phyloP scores from a whole-genome alignment of 2,329 filamentous ascomycete species.

The Acephala macrosclerotiorum region DNA sequence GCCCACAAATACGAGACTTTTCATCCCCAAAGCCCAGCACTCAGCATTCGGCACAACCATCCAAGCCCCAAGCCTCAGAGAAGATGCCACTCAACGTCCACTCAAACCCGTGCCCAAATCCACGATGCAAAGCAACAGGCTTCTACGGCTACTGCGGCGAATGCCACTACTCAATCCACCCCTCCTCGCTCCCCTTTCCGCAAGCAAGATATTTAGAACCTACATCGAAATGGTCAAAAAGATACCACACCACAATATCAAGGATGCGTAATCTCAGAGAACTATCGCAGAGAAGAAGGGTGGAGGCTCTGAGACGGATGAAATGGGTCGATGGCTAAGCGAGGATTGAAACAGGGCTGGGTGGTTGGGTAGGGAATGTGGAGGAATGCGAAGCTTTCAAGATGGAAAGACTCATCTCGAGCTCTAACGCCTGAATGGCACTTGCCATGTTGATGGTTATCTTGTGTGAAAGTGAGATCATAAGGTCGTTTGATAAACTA shows the following conservation, averaged over 20 bases:
- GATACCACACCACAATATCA: not conserved
- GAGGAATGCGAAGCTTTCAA: not conserved
- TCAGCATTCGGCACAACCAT: not conserved
- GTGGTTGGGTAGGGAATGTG: not conserved
- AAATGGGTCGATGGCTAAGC: not conserved
- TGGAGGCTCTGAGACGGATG: not conserved
- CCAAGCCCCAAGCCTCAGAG: not conserved
- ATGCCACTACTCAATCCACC: not conserved
- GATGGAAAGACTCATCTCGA: not conserved
- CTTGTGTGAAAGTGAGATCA: not conserved
- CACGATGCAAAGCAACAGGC: not conserved
- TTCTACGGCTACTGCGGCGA: slow-evolving; percentile 5
- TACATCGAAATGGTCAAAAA: not conserved
- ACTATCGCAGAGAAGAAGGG: not conserved
- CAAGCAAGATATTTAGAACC: not conserved
- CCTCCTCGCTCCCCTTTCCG: not conserved
- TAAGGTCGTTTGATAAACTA: not conserved
- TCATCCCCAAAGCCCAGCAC: no score
- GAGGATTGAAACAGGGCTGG: not conserved
- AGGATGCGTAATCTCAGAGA: not conserved
- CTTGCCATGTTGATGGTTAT: not conserved
- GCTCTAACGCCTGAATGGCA: not conserved
- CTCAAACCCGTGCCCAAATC: not conserved
- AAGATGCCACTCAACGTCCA: not conserved
- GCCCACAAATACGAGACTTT: no score